Conservation (phyloP, 768 basidiomycete species). For the Albatrellus ellisii region DNA sequence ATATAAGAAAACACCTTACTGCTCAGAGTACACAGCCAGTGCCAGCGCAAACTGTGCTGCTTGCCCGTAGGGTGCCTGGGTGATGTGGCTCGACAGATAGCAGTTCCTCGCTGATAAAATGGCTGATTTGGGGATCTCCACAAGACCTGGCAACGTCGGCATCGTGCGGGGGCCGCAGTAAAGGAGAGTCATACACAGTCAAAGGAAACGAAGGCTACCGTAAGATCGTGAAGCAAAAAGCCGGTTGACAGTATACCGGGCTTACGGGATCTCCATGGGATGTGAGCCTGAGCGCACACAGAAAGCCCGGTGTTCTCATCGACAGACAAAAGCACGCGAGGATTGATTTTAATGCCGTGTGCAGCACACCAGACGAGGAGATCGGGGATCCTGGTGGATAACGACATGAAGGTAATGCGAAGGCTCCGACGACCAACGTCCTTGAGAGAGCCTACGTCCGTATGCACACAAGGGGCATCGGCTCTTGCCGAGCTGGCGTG, state of each 20-base stretch:
- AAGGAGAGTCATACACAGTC: neutral
- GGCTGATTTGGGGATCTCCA: slow-evolving; percentile 16
- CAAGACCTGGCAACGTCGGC: slow-evolving; percentile 10
- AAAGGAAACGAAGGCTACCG: neutral
- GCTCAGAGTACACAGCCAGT: slow-evolving; percentile 15
- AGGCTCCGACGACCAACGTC: neutral
- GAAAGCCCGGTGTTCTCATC: slow-evolving; percentile 5
- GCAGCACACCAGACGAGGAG: slow-evolving; percentile 14
- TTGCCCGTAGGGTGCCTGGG: slow-evolving; percentile 12
- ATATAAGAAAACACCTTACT: slow-evolving; percentile 7
- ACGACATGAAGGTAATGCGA: neutral
- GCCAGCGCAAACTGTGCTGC: slow-evolving; percentile 17
- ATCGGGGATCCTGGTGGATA: slow-evolving; percentile 1
- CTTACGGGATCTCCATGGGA: neutral
- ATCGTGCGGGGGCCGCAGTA: neutral
- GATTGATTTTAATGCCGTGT: slow-evolving; percentile 13
- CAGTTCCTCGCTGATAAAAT: slow-evolving; percentile 16
- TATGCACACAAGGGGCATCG: neutral
- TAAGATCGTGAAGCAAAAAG: neutral
- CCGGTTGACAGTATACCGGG: neutral
- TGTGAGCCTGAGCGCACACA: slow-evolving; percentile 3
- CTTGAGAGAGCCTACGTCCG: neutral
- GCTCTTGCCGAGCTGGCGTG: neutral
- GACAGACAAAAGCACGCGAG: slow-evolving; percentile 11
- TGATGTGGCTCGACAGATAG: slow-evolving; percentile 11